These are phyloP conservation scores for Phytophthora vignae DNA, from an alignment of 352 stramenopile genomes.

Conservation along the genomic window DNA sequence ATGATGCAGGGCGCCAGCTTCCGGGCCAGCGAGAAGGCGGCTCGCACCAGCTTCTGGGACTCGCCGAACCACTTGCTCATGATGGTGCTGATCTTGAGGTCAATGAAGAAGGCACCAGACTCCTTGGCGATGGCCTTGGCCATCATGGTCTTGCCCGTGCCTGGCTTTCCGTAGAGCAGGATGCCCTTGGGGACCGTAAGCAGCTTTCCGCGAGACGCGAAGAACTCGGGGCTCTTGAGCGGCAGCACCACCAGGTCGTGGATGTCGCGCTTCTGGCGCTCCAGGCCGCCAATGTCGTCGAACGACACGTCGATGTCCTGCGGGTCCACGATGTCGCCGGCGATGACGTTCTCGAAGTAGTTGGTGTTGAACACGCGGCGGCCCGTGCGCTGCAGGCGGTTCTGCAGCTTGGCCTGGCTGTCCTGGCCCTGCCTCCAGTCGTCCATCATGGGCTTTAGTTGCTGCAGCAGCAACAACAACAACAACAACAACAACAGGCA, in stretches of 20 bases:
- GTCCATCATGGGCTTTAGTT: slow-evolving; percentile 86
- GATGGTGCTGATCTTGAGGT: slow-evolving; percentile 91
- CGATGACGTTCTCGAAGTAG: slow-evolving; percentile 93
- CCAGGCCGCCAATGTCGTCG: slow-evolving; percentile 96
- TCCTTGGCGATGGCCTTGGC: slow-evolving; percentile 97
- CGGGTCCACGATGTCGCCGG: slow-evolving; percentile 95
- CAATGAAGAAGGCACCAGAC: slow-evolving; percentile 89
- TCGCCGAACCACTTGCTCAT: slow-evolving; percentile 94
- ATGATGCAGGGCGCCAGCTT: slow-evolving; percentile 98
- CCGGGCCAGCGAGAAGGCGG: slow-evolving; percentile 93
- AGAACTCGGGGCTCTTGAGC: slow-evolving; percentile 93
- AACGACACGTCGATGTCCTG: slow-evolving; percentile 93
- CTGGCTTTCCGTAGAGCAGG: slow-evolving; percentile 82
- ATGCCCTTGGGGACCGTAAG: slow-evolving; percentile 90
- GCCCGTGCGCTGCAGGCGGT: slow-evolving; percentile 68
- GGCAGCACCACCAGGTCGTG: slow-evolving; percentile 96
- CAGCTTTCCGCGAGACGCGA: slow-evolving; percentile 85
- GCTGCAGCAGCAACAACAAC: slow-evolving; percentile 31
- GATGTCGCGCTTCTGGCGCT: slow-evolving; percentile 96
- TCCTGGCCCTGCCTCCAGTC: slow-evolving; percentile 72
- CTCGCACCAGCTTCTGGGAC: slow-evolving; percentile 94
- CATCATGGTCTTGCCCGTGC: slow-evolving; percentile 93
- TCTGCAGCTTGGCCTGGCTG: slow-evolving; percentile 77
- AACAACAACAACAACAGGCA: background rate
- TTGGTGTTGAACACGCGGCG: slow-evolving; percentile 81